Percentiles rank a stretch among this genome's conserved stretches.
Evolutionary conservation across 352 stramenopile species (phyloP).

Genomic region (Phytophthora hybrid): DNA sequence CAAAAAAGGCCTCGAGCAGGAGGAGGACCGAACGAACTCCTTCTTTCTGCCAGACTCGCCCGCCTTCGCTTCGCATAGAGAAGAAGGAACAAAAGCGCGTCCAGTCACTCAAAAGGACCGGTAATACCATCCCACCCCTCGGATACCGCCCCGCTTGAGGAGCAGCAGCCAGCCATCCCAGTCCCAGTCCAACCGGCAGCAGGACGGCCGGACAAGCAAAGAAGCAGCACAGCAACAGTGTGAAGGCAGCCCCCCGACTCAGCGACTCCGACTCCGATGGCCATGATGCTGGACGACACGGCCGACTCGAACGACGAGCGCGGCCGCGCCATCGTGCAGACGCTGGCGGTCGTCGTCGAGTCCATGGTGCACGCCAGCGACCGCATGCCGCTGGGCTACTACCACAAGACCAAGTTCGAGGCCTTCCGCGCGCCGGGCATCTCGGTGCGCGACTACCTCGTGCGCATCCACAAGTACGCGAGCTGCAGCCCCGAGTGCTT

Average conservation of each 20-base stretch:
- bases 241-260: background rate
- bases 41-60: constrained; percentile 7
- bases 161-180: constrained; percentile 36
- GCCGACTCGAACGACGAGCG: constrained; percentile 76
- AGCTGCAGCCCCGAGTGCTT: constrained; percentile 99
- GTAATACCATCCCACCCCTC: constrained; percentile 13
- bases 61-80: constrained; percentile 8
- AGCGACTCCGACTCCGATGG: constrained; percentile 19
- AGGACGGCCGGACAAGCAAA: constrained; percentile 11
- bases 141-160: constrained; percentile 17
- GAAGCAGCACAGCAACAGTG: background rate
- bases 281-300: constrained; percentile 50
- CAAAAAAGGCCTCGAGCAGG: constrained; percentile 8
- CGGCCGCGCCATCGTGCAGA: constrained; percentile 81
- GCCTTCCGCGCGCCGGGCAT: constrained; percentile 85
- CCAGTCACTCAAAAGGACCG: constrained; percentile 25
- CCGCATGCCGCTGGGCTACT: constrained; percentile 60
- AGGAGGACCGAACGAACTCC: background rate
- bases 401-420: constrained; percentile 85
- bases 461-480: constrained; percentile 98
- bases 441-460: constrained; percentile 85
- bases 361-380: constrained; percentile 82
- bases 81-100: constrained; percentile 9
- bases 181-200: constrained; percentile 20
- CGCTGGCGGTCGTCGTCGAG: constrained; percentile 78